Conservation (phyloP, 306 rosid species). For the Neltuma alba region DNA sequence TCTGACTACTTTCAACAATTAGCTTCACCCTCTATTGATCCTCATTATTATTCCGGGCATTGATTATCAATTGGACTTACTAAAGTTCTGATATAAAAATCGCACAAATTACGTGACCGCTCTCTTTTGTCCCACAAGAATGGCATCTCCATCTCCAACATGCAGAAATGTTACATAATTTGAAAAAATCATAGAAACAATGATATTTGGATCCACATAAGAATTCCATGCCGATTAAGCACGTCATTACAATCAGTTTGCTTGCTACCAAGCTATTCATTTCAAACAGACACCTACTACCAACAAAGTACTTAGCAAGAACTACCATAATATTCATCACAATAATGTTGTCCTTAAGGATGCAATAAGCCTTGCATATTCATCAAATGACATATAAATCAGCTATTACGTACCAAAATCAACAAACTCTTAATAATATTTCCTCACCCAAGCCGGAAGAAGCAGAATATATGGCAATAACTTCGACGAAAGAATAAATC, state of each 20-base stretch:
- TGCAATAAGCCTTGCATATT: not conserved
- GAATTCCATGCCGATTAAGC: not conserved
- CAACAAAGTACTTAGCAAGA: not conserved
- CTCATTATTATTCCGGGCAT: not conserved
- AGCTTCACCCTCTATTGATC: not conserved
- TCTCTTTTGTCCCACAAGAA: not conserved
- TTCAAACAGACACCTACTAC: not conserved
- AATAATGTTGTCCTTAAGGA: not conserved
- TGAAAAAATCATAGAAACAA: not conserved
- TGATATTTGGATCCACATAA: not conserved
- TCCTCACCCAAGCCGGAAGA: not conserved
- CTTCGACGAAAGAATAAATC: not conserved
- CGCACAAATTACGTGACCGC: not conserved
- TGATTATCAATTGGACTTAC: not conserved
- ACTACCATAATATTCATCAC: too few relatives aligned
- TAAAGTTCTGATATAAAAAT: not conserved
- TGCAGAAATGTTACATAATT: constrained; percentile 4
- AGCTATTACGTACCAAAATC: not conserved
- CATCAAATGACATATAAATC: constrained; percentile 26
- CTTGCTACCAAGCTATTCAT: not conserved
- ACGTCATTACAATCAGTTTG: constrained; percentile 19
- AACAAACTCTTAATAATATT: constrained; percentile 8
- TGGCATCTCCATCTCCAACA: not conserved
- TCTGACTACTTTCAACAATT: not conserved
- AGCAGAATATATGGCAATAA: not conserved